Evolutionary conservation across 441 rosid species (phyloP), one percentile per base, ranked within the genome.

Genomic region (Gossypium trilobum): DNA sequence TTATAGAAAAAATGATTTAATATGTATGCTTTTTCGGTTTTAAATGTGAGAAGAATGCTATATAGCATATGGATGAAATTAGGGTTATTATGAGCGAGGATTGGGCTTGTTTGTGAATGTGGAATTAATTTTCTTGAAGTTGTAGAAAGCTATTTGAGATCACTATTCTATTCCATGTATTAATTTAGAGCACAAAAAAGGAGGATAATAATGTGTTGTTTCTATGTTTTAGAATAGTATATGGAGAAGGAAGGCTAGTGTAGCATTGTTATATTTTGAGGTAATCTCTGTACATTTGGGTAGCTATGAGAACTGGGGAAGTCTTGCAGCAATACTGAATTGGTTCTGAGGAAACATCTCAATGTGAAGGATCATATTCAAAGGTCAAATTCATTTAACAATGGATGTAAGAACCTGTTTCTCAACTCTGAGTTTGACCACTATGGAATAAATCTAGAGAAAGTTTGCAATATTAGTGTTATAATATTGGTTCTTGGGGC

Each of bases 21-120:
- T 42, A 9, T 42, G 13, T 9, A 9, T 42, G 16, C 8, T 5
- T 4, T 63, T 42, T 44, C 2, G 5, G 31, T 44, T 20, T 44
- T 44, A 65, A 20, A 63, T 20, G 27, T 22, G 19, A 19, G 69
- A 44, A 13, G 68, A 63, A 39, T 42, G 10, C 4, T 39, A n/a
- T 64, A 5, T 19, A 42, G 54, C 9, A 44, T 44, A 46, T 5
- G 13, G 6, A 16, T 61, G 66, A 61, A 31, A 61, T 1, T 16
- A 29, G 22, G 46, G 22, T 14, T 11, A 29, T n/a, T 60, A 27
- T 29, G 11, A 25, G 31, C 20, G 52, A 64, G 68, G 68, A 64
- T 63, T 64, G 52, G 68, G 17, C 52, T 19, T 64, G 68, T 64
- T 64, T 64, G 68, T 64, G 68, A 19, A 39, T 42, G 51, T 64